Evolutionary conservation across 2,329 filamentous ascomycete genomes (phyloP), one percentile per base, ranked within the genome.

Genomic region (Penicillium verrucosum): DNA sequence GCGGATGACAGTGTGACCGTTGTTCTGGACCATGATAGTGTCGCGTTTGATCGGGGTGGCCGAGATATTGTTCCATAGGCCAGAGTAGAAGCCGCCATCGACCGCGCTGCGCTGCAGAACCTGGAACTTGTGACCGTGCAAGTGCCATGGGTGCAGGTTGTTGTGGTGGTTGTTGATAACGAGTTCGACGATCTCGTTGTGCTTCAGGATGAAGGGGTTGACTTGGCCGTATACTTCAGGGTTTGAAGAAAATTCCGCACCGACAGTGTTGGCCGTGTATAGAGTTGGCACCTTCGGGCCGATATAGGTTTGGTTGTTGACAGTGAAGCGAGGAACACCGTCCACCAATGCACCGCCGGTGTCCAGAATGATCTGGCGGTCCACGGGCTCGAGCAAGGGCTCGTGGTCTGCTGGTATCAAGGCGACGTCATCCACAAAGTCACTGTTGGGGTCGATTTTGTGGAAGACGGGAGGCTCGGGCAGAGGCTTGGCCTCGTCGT

Each of bases 301-400:
- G 4, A 83, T 82, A 71, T 92, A 96, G 30, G 89, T 90, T 60
- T 90, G 84, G 72, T 89, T 86, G 78, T 93, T 92, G 54, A 89
- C 84, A 74, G 87, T 86, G 58, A 85, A 86, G 29, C 69, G 68
- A 25, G 60, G 64, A 29, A 82, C 83, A 1, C 89, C 89, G 57
- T 92, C 81, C 11, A 91, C 80, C 59, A 88, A 86, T 65, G 85
- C 81, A 83, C 89, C 89, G 58, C 78, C 78, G 3, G 89, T 63
- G 18, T 71, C 60, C 12, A 73, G 11, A 7, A 70, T 57, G 10
- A 73, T 69, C 44, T 70, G 70, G 27, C 67, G 65, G 36, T 72
- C 51, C 16, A 70, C 66, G 0, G 68, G 68, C 41, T 69, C 57
- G 4, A 73, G 60, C 11, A 71, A 32, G 5, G 64, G 60, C 32